A percentile compares a stretch with the other conserved stretches of the same genome.
Evolutionary conservation across 1,284 basidiomycete genomes (phyloP).

Genomic region (Leccinum griseonigrum): DNA sequence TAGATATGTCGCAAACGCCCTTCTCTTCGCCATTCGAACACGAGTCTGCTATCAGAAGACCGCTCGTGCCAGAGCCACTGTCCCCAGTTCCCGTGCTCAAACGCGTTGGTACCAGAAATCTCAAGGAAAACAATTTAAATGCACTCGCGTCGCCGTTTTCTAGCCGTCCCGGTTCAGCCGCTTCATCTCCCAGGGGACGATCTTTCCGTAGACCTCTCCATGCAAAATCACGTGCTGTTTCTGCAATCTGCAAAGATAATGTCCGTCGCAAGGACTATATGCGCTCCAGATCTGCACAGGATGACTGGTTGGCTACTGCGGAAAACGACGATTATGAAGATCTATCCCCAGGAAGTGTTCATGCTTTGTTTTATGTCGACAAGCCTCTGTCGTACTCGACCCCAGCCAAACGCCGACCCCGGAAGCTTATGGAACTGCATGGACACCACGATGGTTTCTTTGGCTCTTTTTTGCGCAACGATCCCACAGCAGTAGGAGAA

Average conservation of each 20-base stretch:
- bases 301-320: slow-evolving; percentile 14
- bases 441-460: neutral
- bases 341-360: slow-evolving; percentile 4
- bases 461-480: neutral
- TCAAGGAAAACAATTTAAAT: slow-evolving; percentile 43
- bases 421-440: neutral
- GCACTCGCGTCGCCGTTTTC: slow-evolving; percentile 35
- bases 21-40: slow-evolving; percentile 13
- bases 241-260: slow-evolving; percentile 21
- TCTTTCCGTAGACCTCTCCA: slow-evolving; percentile 12
- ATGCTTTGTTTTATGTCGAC: slow-evolving; percentile 17
- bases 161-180: slow-evolving; percentile 43
- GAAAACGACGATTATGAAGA: neutral
- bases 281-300: slow-evolving; percentile 16
- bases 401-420: slow-evolving; percentile 12
- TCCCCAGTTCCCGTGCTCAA: slow-evolving; percentile 44
- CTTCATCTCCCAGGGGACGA: slow-evolving; percentile 37
- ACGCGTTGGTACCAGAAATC: slow-evolving; percentile 40
- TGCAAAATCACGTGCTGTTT: slow-evolving; percentile 26
- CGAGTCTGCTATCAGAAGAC: slow-evolving; percentile 4
- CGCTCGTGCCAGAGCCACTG: slow-evolving; percentile 29
- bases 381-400: slow-evolving; percentile 27
- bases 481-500: neutral
- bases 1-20: slow-evolving; percentile 13
- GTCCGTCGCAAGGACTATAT: slow-evolving; percentile 27